A percentile compares a stretch with the other conserved stretches of the same genome.
phyloP scores from a whole-genome alignment of 2,329 filamentous ascomycete species.

The Ophiostoma novo-ulmi region DNA sequence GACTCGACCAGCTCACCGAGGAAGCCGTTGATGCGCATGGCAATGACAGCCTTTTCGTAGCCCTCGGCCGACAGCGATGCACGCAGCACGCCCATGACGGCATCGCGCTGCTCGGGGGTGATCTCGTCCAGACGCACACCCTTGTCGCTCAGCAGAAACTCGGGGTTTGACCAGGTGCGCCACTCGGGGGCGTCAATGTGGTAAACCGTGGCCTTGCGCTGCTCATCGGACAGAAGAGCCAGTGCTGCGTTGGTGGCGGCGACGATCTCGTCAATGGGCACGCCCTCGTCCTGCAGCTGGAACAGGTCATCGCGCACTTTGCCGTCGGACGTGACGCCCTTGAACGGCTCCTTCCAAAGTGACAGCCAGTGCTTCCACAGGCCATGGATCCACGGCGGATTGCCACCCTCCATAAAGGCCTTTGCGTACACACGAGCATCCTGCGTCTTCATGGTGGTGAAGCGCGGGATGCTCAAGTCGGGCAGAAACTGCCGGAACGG shows the following conservation, averaged over 20 bases:
- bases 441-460: constrained; percentile 58
- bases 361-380: constrained; percentile 56
- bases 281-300: constrained; percentile 32
- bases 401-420: constrained; percentile 52
- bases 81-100: constrained; percentile 52
- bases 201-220: constrained; percentile 48
- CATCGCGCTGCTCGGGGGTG: constrained; percentile 37
- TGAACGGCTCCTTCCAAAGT: constrained; percentile 61
- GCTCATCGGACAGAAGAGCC: constrained; percentile 33
- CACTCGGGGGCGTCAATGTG: constrained; percentile 63
- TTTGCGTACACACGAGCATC: constrained; percentile 58
- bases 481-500: constrained; percentile 52
- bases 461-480: constrained; percentile 56
- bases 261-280: background rate
- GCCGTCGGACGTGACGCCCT: constrained; percentile 63
- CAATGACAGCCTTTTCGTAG: constrained; percentile 62
- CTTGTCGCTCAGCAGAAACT: constrained; percentile 64
- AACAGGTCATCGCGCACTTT: constrained; percentile 13
- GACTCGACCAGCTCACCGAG: constrained; percentile 62
- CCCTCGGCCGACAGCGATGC: constrained; percentile 62
- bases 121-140: constrained; percentile 64
- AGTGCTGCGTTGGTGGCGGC: background rate
- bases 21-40: constrained; percentile 72
- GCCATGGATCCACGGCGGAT: constrained; percentile 62
- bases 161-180: constrained; percentile 59